Evolutionary conservation across 768 basidiomycete genomes (phyloP).

Genomic region (Lentinula boryana): DNA sequence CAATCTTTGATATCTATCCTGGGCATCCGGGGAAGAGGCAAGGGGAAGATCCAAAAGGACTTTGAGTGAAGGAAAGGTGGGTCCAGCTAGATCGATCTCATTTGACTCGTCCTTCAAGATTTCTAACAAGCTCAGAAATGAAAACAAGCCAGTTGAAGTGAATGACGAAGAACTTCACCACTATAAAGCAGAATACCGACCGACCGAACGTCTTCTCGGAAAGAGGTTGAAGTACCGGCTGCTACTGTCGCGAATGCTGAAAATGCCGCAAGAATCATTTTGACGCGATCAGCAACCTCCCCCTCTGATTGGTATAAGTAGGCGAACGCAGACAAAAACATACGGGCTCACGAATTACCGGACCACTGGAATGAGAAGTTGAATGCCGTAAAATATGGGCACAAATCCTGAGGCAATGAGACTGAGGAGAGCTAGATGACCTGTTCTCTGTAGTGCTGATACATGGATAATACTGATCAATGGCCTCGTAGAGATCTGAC

Average conservation of each 20-base stretch:
- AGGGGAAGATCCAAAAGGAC: constrained; percentile 54
- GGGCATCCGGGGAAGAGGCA: constrained; percentile 30
- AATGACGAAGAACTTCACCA: constrained; percentile 36
- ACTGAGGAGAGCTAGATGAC: constrained; percentile 37
- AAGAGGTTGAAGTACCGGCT: constrained; percentile 42
- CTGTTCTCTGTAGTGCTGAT: constrained; percentile 28
- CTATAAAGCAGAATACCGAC: constrained; percentile 76
- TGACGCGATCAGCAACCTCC: constrained; percentile 48
- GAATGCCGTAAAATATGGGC: constrained; percentile 73
- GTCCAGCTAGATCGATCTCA: constrained; percentile 72
- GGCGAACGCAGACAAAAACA: background rate
- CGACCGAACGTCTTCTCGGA: constrained; percentile 72
- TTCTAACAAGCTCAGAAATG: constrained; percentile 34
- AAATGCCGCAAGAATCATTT: constrained; percentile 61
- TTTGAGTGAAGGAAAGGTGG: constrained; percentile 78
- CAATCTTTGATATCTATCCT: constrained; percentile 50
- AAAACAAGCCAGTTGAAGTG: background rate
- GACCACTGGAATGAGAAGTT: constrained; percentile 48
- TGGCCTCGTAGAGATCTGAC: background rate
- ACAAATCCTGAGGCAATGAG: constrained; percentile 80
- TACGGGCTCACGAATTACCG: constrained; percentile 41
- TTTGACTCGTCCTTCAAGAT: constrained; percentile 82
- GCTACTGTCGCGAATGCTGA: constrained; percentile 56
- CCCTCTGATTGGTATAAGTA: constrained; percentile 32
- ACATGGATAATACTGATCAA: background rate